Evolutionary conservation across 306 rosid species (phyloP).

Genomic region (Medicago arabica): DNA sequence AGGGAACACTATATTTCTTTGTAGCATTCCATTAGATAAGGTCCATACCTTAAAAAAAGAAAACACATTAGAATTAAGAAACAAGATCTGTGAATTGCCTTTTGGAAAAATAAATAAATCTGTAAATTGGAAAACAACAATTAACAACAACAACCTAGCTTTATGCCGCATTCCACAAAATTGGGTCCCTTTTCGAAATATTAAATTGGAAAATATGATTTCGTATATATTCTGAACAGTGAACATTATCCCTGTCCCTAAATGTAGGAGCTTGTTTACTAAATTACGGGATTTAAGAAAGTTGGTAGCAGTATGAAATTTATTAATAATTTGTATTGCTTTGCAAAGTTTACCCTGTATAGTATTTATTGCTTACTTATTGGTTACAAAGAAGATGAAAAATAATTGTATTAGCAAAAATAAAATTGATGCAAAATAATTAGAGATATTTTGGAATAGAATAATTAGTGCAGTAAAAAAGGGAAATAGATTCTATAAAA

Average conservation of each 20-base stretch:
- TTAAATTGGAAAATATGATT: background rate
- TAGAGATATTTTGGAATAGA: background rate
- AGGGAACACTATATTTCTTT: conserved; percentile 74
- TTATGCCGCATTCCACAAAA: background rate
- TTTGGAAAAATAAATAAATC: conserved; percentile 2
- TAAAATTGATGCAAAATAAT: background rate
- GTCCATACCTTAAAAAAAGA: conserved; percentile 74
- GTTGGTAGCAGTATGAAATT: too few relatives aligned
- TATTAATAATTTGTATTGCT: background rate
- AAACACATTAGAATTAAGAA: conserved; percentile 22
- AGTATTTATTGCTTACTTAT: background rate
- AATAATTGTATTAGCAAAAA: background rate
- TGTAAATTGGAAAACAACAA: background rate
- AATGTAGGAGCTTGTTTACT: too few relatives aligned
- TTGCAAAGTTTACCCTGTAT: background rate
- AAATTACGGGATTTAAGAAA: too few relatives aligned
- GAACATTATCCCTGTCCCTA: background rate
- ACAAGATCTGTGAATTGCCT: background rate
- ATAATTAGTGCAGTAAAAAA: background rate
- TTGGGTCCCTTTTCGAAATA: background rate
- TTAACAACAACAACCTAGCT: background rate
- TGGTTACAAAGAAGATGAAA: background rate
- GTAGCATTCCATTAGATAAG: conserved; percentile 65
- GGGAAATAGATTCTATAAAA: background rate
- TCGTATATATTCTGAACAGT: background rate